A percentile compares a stretch with the other conserved stretches of the same genome.
Conservation (phyloP, 1,284 basidiomycete genomes). For the Porphyrellus sp. region DNA sequence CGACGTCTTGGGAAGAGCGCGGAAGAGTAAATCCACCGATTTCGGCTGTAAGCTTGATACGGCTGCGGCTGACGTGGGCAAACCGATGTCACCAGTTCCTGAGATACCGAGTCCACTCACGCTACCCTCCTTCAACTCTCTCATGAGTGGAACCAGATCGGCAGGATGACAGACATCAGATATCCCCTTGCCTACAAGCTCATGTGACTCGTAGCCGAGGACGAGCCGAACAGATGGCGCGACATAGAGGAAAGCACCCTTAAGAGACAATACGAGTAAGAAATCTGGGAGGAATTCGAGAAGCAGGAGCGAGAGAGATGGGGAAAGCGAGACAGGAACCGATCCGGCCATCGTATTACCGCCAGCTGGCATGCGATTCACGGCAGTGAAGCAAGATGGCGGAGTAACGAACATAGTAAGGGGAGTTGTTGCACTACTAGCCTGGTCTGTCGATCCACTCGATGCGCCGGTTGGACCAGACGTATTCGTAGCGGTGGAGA, state of each 20-base stretch:
- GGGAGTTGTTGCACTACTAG: conserved; percentile 11
- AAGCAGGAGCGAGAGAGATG: conserved; percentile 57
- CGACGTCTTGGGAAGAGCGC: conserved; percentile 57
- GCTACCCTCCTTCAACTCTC: conserved; percentile 86
- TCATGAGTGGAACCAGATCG: conserved; percentile 87
- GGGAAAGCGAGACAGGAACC: conserved; percentile 36
- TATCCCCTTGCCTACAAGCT: conserved; percentile 77
- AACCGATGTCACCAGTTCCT: conserved; percentile 17
- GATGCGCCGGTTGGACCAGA: conserved; percentile 22
- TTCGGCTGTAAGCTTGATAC: conserved; percentile 24
- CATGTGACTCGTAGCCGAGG: conserved; percentile 78
- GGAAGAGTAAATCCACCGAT: conserved; percentile 74
- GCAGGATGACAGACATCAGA: conserved; percentile 83
- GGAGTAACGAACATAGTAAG: conserved; percentile 23
- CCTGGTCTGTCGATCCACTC: conserved; percentile 15
- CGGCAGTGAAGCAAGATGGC: conserved; percentile 14
- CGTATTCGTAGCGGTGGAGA: conserved; percentile 35
- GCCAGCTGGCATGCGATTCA: conserved; percentile 10
- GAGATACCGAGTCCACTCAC: conserved; percentile 30
- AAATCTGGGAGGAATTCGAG: conserved; percentile 76
- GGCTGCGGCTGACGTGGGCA: conserved; percentile 1
- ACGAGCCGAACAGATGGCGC: conserved; percentile 75
- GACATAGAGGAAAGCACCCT: conserved; percentile 91
- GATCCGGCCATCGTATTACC: conserved; percentile 24
- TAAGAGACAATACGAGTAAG: conserved; percentile 87